Conservation (phyloP, 169 alveolate genomes). For the Pseudocohnilembus persalinus region DNA sequence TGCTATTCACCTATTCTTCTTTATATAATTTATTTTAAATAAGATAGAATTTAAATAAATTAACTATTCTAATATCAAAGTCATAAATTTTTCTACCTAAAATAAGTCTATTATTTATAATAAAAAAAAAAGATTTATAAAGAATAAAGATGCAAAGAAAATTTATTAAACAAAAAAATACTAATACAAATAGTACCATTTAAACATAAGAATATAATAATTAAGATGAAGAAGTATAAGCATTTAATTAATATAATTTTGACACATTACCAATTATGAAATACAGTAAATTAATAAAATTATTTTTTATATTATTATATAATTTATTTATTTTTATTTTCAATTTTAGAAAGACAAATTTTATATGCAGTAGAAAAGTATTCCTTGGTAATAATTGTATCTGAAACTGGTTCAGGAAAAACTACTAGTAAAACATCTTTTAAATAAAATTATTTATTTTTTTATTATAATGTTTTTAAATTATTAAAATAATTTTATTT, state of each 20-base stretch:
- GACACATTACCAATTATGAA: slow-evolving; percentile 18
- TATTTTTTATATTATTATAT: background rate
- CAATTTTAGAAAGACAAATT: slow-evolving; percentile 1
- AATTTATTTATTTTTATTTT: background rate
- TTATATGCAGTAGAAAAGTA: slow-evolving; percentile 21
- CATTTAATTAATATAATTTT: slow-evolving; percentile 10
- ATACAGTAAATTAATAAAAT: background rate
- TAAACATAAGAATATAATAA: no score
- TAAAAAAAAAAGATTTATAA: no score
- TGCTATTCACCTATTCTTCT: no score
- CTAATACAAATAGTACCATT: no score
- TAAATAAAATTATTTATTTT: background rate
- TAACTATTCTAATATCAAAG: no score
- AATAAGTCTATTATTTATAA: no score
- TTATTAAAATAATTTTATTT: background rate
- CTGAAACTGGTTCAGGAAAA: slow-evolving; percentile 86
- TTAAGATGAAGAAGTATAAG: background rate
- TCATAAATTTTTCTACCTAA: no score
- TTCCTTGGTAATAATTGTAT: slow-evolving; percentile 50
- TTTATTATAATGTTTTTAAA: background rate
- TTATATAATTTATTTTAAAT: no score
- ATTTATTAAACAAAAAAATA: no score
- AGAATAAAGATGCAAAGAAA: no score
- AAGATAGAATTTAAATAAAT: no score
- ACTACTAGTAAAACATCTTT: slow-evolving; percentile 58